These are phyloP conservation scores for Fistulina hepatica DNA, from an alignment of 1,284 basidiomycete genomes.

Conservation along the genomic window DNA sequence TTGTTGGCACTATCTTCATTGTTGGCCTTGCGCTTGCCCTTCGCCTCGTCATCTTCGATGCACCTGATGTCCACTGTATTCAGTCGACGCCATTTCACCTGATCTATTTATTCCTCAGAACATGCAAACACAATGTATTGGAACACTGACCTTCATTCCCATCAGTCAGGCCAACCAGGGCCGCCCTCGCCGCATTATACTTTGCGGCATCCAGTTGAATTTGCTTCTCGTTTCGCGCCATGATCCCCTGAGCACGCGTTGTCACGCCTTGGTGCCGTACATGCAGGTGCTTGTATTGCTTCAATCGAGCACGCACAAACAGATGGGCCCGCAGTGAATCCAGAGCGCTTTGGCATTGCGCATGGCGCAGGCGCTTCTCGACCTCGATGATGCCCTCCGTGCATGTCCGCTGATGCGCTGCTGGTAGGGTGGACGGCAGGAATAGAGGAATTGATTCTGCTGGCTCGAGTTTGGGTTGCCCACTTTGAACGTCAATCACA, in stretches of 20 bases:
- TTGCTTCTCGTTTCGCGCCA: constrained; percentile 6
- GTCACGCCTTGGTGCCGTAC: constrained; percentile 6
- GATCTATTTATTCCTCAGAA: no score
- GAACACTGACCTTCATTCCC: no score
- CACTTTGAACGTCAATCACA: not conserved
- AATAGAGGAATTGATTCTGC: constrained; percentile 5
- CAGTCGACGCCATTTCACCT: not conserved
- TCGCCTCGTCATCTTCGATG: constrained; percentile 3
- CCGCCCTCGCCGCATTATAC: constrained; percentile 7
- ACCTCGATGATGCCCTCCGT: constrained; percentile 2
- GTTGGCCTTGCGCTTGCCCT: not conserved
- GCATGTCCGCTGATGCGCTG: not conserved
- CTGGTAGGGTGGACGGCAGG: constrained; percentile 5
- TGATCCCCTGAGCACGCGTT: constrained; percentile 4
- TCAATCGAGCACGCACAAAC: constrained; percentile 6
- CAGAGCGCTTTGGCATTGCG: constrained; percentile 8
- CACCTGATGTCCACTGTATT: constrained; percentile 3
- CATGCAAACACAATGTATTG: no score
- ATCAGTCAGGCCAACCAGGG: constrained; percentile 2
- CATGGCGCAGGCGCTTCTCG: constrained; percentile 6
- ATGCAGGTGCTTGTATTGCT: constrained; percentile 6
- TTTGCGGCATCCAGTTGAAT: constrained; percentile 5
- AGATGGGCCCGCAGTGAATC: constrained; percentile 1
- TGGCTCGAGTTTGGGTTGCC: not conserved
- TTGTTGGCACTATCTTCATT: constrained; percentile 1